These are phyloP conservation scores for Syzygium oleosum DNA, from an alignment of 345 rosid genomes.

Conservation along the genomic window DNA sequence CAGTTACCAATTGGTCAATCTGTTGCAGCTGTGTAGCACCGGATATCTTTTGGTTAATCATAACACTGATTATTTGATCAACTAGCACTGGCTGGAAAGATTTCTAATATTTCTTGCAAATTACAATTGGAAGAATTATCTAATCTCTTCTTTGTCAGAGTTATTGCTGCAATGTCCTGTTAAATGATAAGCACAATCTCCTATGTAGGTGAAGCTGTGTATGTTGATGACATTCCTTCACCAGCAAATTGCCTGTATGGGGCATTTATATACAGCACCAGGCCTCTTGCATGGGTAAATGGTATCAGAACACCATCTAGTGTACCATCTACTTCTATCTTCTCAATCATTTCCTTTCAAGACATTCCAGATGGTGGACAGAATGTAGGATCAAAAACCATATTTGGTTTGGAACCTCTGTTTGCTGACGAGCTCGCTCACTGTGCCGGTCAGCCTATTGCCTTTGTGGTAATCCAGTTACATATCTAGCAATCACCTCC, in stretches of 20 bases:
- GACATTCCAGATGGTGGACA: constrained; percentile 68
- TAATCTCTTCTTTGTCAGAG: not conserved
- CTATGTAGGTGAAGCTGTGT: constrained; percentile 80
- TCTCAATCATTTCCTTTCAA: constrained; percentile 39
- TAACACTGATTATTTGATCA: not conserved
- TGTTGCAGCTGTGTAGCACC: not conserved
- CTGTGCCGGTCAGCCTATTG: constrained; percentile 63
- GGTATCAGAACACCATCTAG: constrained; percentile 30
- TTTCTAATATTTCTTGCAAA: not conserved
- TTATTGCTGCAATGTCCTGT: not conserved
- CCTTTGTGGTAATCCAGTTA: constrained; percentile 55
- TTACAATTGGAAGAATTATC: not conserved
- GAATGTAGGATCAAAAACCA: constrained; percentile 46
- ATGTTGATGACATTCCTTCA: constrained; percentile 88
- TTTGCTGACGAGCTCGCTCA: constrained; percentile 58
- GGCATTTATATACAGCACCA: constrained; percentile 69
- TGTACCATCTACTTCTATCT: constrained; percentile 31
- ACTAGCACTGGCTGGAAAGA: not conserved
- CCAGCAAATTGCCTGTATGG: constrained; percentile 65
- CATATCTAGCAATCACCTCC: not conserved
- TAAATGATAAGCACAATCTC: not conserved
- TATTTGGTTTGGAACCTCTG: constrained; percentile 42
- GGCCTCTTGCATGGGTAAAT: constrained; percentile 60
- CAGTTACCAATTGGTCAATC: not conserved
- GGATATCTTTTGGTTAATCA: not conserved